Conservation (phyloP, 2,329 filamentous ascomycete species). For the Fusarium buharicum region DNA sequence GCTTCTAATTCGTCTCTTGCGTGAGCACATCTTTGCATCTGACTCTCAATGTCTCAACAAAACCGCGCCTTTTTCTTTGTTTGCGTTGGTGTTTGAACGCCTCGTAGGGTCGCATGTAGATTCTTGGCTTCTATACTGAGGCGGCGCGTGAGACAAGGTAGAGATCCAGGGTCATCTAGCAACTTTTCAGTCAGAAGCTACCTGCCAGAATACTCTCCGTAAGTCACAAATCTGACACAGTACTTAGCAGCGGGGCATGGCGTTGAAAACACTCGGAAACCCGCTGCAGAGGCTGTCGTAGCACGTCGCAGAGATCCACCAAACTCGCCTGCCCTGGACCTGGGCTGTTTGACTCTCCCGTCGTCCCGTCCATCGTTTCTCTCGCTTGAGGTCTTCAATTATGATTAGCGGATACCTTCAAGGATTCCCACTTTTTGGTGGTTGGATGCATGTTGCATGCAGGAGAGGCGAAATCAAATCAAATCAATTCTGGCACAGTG, state of each 20-base stretch:
- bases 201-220: constrained; percentile 20
- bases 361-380: constrained; percentile 27
- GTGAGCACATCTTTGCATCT: background rate
- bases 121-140: constrained; percentile 18
- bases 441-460: constrained; percentile 26
- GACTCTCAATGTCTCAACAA: constrained; percentile 15
- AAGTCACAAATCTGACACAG: constrained; percentile 11
- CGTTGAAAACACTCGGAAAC: constrained; percentile 12
- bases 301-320: constrained; percentile 27
- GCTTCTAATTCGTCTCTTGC: constrained; percentile 11
- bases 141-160: constrained; percentile 20
- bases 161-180: background rate
- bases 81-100: constrained; percentile 22
- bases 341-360: constrained; percentile 24
- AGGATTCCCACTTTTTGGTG: constrained; percentile 31
- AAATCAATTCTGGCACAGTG: constrained; percentile 27
- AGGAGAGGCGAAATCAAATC: constrained; percentile 30
- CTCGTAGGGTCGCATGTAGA: constrained; percentile 27
- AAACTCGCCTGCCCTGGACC: constrained; percentile 20
- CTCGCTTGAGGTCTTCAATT: constrained; percentile 18
- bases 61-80: constrained; percentile 13
- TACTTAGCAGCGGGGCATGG: constrained; percentile 26
- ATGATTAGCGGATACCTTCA: constrained; percentile 26
- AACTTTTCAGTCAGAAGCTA: constrained; percentile 8
- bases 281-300: constrained; percentile 17